Conservation (phyloP, 345 rosid species). For the Bruguiera sexangula region DNA sequence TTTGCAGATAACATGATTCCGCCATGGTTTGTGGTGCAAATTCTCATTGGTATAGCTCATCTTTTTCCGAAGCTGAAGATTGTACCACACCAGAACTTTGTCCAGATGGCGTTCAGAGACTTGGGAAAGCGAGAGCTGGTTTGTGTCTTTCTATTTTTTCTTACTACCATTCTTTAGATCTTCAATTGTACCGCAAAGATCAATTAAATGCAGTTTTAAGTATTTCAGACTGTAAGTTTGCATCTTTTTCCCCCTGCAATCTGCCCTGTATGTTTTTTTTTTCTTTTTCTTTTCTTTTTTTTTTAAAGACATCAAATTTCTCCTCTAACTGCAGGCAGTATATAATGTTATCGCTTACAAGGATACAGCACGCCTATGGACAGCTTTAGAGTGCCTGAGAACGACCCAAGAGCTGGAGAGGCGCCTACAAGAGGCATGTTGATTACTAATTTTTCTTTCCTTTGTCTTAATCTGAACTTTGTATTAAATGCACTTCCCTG, state of each 20-base stretch:
- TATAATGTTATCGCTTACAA: slow-evolving; percentile 79
- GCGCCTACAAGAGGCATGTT: slow-evolving; percentile 52
- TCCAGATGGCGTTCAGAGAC: slow-evolving; percentile 76
- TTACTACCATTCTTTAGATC: background rate
- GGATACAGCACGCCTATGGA: slow-evolving; percentile 69
- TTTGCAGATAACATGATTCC: slow-evolving; percentile 88
- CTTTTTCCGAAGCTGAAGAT: slow-evolving; percentile 75
- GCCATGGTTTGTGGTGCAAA: slow-evolving; percentile 47
- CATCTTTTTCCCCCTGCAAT: no score
- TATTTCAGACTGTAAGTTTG: no score
- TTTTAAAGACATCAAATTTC: background rate
- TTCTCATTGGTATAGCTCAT: slow-evolving; percentile 64
- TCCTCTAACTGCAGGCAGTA: slow-evolving; percentile 44
- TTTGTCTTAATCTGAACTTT: background rate
- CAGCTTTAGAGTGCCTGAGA: slow-evolving; percentile 72
- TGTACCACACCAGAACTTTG: slow-evolving; percentile 84
- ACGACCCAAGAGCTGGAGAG: slow-evolving; percentile 71
- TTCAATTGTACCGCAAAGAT: background rate
- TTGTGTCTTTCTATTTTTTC: slow-evolving; percentile 12
- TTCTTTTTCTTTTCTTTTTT: background rate
- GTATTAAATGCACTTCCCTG: background rate
- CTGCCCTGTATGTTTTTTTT: no score
- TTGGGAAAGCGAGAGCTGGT: slow-evolving; percentile 62
- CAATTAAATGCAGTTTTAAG: no score
- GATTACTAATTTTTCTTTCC: background rate